Evolutionary conservation across 73 alveolate genomes (phyloP), one percentile per base, ranked within the genome.

Genomic region (Symbiodinium pilosum): DNA sequence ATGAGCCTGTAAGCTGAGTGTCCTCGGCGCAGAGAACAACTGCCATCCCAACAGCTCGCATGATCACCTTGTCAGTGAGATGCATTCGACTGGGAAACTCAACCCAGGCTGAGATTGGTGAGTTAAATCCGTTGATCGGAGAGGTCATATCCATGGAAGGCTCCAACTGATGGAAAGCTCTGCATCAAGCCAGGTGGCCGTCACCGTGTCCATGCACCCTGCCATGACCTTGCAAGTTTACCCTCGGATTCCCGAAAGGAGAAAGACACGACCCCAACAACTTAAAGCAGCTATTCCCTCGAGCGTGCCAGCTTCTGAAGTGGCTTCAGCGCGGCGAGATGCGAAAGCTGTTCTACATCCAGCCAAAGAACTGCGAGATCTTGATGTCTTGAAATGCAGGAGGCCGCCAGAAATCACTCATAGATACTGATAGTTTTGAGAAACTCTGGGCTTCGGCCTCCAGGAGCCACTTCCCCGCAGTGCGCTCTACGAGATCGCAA

Each of bases 151-250:
- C n/a, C n/a, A n/a, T n/a, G n/a, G n/a, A n/a, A n/a, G n/a, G n/a
- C n/a, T n/a, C n/a, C n/a, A n/a, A n/a, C n/a, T n/a, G n/a, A n/a
- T n/a, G 73, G 26, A 54, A 54, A n/a, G 0, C 2, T 9, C 26
- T 54, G 30, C 34, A 9, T 24, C 20, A 5, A 54, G 73, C 73
- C 84, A 69, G 18, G 84, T 39, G 4, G 84, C 84, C 0, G 84
- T 69, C 41, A 69, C 84, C 39, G 84, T 69, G 84, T 69, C 84
- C 84, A 69, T 69, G 39, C 84, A 69, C 16, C 84, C 84, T 30
- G 84, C 84, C 84, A 69, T 69, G 41, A 69, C 84, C 84, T 69
- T 24, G 41, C 16, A 18, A 39, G 5, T 30, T 64, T 20, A 54
- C 26, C 32, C 73, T 16, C 28, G 4, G 30, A 11, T 1, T 54